Evolutionary conservation across 495 filamentous ascomycete genomes (phyloP).

Genomic region (Neurospora sp.): DNA sequence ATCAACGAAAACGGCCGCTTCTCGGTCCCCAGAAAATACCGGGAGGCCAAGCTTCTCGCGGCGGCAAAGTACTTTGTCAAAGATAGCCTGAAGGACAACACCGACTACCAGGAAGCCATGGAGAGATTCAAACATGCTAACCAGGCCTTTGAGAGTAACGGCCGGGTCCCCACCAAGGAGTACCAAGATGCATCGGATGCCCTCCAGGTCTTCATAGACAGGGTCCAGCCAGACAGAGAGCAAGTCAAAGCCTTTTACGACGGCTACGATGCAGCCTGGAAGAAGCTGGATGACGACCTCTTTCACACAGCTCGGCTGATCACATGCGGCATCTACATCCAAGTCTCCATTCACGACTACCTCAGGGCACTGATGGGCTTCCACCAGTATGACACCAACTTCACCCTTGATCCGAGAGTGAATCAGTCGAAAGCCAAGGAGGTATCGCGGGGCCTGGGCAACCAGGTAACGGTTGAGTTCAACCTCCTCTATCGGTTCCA

Average conservation of each 20-base stretch:
- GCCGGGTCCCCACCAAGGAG: neutral
- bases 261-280: constrained; percentile 3
- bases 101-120: neutral
- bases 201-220: neutral
- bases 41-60: constrained; percentile 41
- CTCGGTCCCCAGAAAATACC: constrained; percentile 41
- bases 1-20: constrained; percentile 68
- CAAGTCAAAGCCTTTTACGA: neutral
- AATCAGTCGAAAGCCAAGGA: constrained; percentile 41
- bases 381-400: constrained; percentile 64
- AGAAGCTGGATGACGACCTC: constrained; percentile 65
- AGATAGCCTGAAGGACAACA: neutral
- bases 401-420: constrained; percentile 64
- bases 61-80: neutral
- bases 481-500: constrained; percentile 68
- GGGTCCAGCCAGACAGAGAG: neutral
- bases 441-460: constrained; percentile 60
- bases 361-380: constrained; percentile 70
- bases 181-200: neutral
- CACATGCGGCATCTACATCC: constrained; percentile 71
- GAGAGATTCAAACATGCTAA: neutral
- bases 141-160: neutral
- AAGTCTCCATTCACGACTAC: constrained; percentile 71
- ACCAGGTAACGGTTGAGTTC: constrained; percentile 72
- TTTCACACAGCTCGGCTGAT: constrained; percentile 71